These are phyloP conservation scores for Manihot esculenta DNA, from an alignment of 441 rosid genomes.

Conservation along the genomic window DNA sequence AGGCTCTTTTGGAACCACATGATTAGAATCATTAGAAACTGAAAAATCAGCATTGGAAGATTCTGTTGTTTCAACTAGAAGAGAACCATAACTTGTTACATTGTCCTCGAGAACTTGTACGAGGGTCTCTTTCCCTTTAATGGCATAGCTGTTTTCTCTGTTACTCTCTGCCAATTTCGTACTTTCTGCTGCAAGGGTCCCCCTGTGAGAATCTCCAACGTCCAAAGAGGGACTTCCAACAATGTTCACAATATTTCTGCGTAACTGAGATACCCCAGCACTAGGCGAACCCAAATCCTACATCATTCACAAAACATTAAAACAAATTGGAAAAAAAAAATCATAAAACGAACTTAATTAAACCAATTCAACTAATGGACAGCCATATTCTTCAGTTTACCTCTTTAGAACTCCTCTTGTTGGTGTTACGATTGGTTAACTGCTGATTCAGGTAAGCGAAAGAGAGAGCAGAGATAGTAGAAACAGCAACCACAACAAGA, in stretches of 20 bases:
- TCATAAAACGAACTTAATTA: too few relatives aligned
- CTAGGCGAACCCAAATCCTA: slow-evolving; percentile 41
- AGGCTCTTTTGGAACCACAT: slow-evolving; percentile 33
- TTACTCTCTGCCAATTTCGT: slow-evolving; percentile 23
- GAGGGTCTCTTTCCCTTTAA: slow-evolving; percentile 28
- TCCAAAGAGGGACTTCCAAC: slow-evolving; percentile 28
- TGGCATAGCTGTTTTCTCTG: slow-evolving; percentile 16
- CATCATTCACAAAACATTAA: not conserved
- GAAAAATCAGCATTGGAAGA: slow-evolving; percentile 20
- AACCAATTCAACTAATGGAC: not conserved
- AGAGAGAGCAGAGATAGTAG: slow-evolving; percentile 58
- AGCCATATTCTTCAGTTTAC: slow-evolving; percentile 4
- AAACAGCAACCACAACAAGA: slow-evolving; percentile 54
- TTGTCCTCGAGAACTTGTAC: slow-evolving; percentile 28
- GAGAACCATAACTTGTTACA: not conserved
- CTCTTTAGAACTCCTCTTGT: slow-evolving; percentile 23
- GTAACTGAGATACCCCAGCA: slow-evolving; percentile 26
- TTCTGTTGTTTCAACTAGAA: slow-evolving; percentile 16
- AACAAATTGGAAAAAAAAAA: not conserved
- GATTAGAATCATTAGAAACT: slow-evolving; percentile 7
- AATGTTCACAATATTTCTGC: slow-evolving; percentile 28
- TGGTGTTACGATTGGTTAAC: slow-evolving; percentile 18
- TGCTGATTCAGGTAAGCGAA: slow-evolving; percentile 46
- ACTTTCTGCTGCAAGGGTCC: slow-evolving; percentile 14
- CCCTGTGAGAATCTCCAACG: slow-evolving; percentile 25